Evolutionary conservation across 148 eudicot genomes (phyloP), one percentile per base, ranked within the genome.

Genomic region (Rhododendron kiyosumense): DNA sequence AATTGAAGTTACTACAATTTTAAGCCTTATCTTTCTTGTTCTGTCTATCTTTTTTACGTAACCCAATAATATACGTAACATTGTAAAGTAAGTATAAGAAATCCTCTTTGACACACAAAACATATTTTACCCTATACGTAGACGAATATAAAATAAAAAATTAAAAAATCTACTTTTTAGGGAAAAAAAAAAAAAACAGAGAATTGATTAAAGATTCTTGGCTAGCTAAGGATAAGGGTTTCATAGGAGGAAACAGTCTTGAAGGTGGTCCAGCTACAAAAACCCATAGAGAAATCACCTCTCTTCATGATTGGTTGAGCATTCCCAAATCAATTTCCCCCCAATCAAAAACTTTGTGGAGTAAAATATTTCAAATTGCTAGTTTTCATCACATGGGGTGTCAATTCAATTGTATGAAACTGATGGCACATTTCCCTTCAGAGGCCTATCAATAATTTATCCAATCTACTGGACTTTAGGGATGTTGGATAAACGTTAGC

Each of bases 231-330:
- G 45, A 41, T 41, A 41, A 41, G 45, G 78, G 22, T 45, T 30
- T 65, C 76, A 49, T 34, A 75, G 80, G 85, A 13, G 48, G 43
- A 61, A 71, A 74, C 85, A 89, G 90, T 89, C 88, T 91, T 90
- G 87, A 71, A 87, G 86, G 89, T 88, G 94, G 94, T 92, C 93
- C 91, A 92, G 88, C 52, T 88, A 57, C 52, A 78, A 63, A 85
- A 89, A 34, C 81, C 87, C 75, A 80, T 24, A 79, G 85, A 84
- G 83, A 61, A 85, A 88, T 87, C 86, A 73, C 81, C 71, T 87
- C 84, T 61, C 81, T 63, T 86, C 84, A 88, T 90, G 90, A 90
- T 87, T 89, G 87, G 88, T 87, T 86, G 86, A 89, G 79, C 91
- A 89, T 90, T 88, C 86, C 89, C 91, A 83, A 52, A 84, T 59